phyloP scores from a whole-genome alignment of 148 eudicot species.

The Selenicereus undatus region DNA sequence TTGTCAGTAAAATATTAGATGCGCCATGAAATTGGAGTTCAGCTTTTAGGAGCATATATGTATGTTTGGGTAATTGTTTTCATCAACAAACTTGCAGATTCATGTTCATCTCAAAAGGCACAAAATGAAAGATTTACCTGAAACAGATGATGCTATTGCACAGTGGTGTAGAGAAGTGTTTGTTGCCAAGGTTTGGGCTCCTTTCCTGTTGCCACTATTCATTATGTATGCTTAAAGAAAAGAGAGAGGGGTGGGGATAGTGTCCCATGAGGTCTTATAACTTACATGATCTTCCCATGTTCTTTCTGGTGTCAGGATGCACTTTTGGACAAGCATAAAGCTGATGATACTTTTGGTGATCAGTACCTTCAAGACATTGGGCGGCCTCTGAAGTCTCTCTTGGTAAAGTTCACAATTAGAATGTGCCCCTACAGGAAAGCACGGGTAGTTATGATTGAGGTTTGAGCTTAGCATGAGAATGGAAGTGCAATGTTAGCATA shows the following conservation, averaged over 20 bases:
- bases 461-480: neutral
- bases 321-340: slow-evolving; percentile 70
- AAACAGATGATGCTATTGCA: slow-evolving; percentile 76
- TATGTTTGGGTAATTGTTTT: neutral
- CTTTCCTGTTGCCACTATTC: neutral
- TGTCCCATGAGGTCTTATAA: neutral
- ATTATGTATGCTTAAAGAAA: neutral
- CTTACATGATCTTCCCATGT: neutral
- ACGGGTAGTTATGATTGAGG: neutral
- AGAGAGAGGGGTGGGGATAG: neutral
- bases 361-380: slow-evolving; percentile 42
- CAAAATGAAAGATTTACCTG: slow-evolving; percentile 78
- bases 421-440: neutral
- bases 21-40: neutral
- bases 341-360: slow-evolving; percentile 55
- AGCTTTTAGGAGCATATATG: neutral
- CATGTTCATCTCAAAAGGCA: slow-evolving; percentile 1
- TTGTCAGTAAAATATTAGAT: neutral
- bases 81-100: neutral
- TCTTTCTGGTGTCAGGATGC: slow-evolving; percentile 47
- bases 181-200: slow-evolving; percentile 61
- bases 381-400: slow-evolving; percentile 72
- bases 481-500: neutral
- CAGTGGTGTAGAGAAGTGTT: slow-evolving; percentile 92
- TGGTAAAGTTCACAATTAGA: slow-evolving; percentile 39